Base-by-base conservation (phyloP, 2,329 filamentous ascomycete species). In the Phaeomoniella chlamydospora region DNA sequence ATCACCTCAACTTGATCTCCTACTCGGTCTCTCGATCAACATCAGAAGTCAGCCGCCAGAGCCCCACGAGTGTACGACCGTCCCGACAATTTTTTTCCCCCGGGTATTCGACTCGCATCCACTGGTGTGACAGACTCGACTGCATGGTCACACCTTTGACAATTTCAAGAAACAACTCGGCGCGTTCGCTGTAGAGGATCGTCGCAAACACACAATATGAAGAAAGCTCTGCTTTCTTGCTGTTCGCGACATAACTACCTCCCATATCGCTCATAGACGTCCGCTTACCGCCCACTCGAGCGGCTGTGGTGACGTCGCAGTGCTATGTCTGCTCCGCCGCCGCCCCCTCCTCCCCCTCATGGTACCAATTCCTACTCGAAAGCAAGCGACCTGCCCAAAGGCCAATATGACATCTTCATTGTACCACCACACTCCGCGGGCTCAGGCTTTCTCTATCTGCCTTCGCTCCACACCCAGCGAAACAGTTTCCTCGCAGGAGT, bases 321-420 rank as follows among this genome's bases (percentile, higher is more conserved):
- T n/a, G 22, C 22, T 14, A 59, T 58, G 56, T 55, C 58, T 39
- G 53, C 47, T 14, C 48, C 53, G 30, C 67, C 72, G 47, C 80
- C 80, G 18, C 75, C 76, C 43, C 86, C 86, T 44, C 85, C 84
- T 46, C 83, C 82, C 45, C 86, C 86, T 53, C 86, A 94, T 62
- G 85, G 86, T 58, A 70, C 76, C 52, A 79, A 76, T 46, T 81
- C 84, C 34, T 78, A 78, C 55, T 73, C 72, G 14, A 68, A 74
- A 35, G 68, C 73, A 26, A 64, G 66, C 16, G 80, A 81, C 38
- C 65, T 94, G 33, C 88, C 88, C 2, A 70, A 81, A 1, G 87
- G 88, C 37, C 92, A 90, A 54, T 96, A 94, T 59, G 88, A 96
- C 64, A 93, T 96, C 53, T 94, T 94, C 63, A 80, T 94, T 55